Evolutionary conservation across 768 basidiomycete genomes (phyloP).

Genomic region (Termitomyces sp.): DNA sequence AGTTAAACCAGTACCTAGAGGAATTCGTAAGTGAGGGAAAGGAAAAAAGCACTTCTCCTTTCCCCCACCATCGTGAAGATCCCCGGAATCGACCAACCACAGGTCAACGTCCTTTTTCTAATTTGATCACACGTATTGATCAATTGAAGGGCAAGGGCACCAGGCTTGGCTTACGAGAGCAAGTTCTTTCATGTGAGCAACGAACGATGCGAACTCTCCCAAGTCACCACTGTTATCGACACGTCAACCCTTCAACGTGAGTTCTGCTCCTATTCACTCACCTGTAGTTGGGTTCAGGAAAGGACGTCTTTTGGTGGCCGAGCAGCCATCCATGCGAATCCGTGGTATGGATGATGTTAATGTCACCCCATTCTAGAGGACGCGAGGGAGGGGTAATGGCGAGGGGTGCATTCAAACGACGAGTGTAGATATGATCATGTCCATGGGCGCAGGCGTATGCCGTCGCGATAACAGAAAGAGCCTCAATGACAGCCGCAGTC

Average conservation of each 20-base stretch:
- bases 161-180: constrained; percentile 2
- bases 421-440: constrained; percentile 15
- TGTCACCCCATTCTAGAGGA: constrained; percentile 79
- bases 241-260: background rate
- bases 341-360: constrained; percentile 85
- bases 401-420: constrained; percentile 31
- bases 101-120: constrained; percentile 74
- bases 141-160: background rate
- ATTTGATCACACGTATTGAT: background rate
- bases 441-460: background rate
- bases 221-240: constrained; percentile 42
- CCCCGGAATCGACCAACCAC: constrained; percentile 78
- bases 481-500: background rate
- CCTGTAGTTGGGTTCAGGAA: constrained; percentile 76
- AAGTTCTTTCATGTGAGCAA: constrained; percentile 10
- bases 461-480: background rate
- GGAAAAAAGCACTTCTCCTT: background rate
- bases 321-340: constrained; percentile 71
- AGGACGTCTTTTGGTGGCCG: constrained; percentile 71
- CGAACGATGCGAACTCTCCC: constrained; percentile 17
- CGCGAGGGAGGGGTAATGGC: constrained; percentile 53
- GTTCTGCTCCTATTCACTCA: constrained; percentile 15
- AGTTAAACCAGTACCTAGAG: constrained; percentile 64
- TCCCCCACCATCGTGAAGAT: constrained; percentile 57
- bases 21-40: background rate